Evolutionary conservation across 805 yeast species (phyloP), one percentile per base, ranked within the genome.

Genomic region (Candida sakaeoensis): DNA sequence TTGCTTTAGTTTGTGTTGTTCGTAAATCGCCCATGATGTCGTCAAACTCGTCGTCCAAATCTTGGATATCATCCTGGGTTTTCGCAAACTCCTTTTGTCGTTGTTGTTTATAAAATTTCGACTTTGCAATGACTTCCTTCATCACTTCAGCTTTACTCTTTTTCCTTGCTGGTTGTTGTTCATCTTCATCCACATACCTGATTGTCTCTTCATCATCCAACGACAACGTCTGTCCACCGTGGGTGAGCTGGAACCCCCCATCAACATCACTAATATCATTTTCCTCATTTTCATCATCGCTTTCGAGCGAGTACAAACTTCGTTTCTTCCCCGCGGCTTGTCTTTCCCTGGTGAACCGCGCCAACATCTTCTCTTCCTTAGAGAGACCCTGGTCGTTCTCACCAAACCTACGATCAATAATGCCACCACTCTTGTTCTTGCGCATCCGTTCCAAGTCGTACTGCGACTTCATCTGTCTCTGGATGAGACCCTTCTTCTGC

Each of bases 321-420:
- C 72, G 66, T 49, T 74, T 80, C 16, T 74, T 66, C n/a, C 77
- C 65, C 43, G 75, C 74, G 13, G 73, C 53, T 58, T 88, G 95
- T 57, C 85, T 75, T 66, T 91, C 98, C 41, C 82, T 79, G 3
- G 96, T 86, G 68, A 88, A 93, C 67, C 99, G 80, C 56, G 85
- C 96, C 63, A 93, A 75, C 96, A 89, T 89, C 60, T 85, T 87
- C 50, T 93, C 96, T 61, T 93, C 98, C 9, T 80, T 80, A n/a
- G 83, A 76, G 69, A 93, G 54, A 35, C 69, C 60, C 35, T 52
- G 50, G 60, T 87, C 82, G 47, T 77, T 75, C 56, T 93, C 99
- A 58, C 99, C 99, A 60, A 93, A 91, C 63, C 96, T 79, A 49
- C 89, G 75, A 68, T 93, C 99, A 2, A 79, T 60, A 10, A 93